Evolutionary conservation across 306 rosid species (phyloP).

Genomic region (Cercis canadensis): DNA sequence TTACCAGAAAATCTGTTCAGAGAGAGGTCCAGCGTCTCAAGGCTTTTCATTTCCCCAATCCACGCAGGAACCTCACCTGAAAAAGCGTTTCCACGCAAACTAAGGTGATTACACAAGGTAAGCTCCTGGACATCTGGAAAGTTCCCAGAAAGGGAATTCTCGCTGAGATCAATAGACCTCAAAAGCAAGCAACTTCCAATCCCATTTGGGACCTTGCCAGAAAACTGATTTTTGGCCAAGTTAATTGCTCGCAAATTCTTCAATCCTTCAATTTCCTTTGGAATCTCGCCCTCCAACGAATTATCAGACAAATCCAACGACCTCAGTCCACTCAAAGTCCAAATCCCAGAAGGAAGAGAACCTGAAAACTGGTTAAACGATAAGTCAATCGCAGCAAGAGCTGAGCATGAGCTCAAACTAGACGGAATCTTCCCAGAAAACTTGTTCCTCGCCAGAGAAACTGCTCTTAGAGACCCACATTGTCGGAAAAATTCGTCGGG

Average conservation of each 20-base stretch:
- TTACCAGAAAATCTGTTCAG: constrained; percentile 71
- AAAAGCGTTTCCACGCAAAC: constrained; percentile 64
- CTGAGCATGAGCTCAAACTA: constrained; percentile 70
- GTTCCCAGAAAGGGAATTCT: constrained; percentile 68
- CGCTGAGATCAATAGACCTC: constrained; percentile 85
- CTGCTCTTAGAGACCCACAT: constrained; percentile 87
- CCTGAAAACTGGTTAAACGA: constrained; percentile 81
- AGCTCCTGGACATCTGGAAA: constrained; percentile 74
- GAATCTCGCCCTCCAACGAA: constrained; percentile 74
- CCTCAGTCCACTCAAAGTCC: constrained; percentile 81
- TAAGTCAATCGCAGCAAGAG: constrained; percentile 67
- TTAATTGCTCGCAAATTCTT: constrained; percentile 71
- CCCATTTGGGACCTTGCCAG: constrained; percentile 74
- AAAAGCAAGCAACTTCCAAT: constrained; percentile 88
- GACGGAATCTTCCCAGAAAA: constrained; percentile 74
- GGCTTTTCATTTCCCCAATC: constrained; percentile 81
- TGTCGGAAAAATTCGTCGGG: constrained; percentile 80
- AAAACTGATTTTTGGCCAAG: constrained; percentile 68
- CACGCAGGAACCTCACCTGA: constrained; percentile 78
- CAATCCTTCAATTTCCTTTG: constrained; percentile 55
- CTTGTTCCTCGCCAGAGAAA: constrained; percentile 73
- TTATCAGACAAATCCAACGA: constrained; percentile 81
- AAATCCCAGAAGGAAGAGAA: constrained; percentile 66
- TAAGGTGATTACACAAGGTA: constrained; percentile 62
- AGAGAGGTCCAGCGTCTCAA: constrained; percentile 80